These are phyloP conservation scores for Blastobotrys aristatus DNA, from an alignment of 1,139 yeast species.

Conservation along the genomic window DNA sequence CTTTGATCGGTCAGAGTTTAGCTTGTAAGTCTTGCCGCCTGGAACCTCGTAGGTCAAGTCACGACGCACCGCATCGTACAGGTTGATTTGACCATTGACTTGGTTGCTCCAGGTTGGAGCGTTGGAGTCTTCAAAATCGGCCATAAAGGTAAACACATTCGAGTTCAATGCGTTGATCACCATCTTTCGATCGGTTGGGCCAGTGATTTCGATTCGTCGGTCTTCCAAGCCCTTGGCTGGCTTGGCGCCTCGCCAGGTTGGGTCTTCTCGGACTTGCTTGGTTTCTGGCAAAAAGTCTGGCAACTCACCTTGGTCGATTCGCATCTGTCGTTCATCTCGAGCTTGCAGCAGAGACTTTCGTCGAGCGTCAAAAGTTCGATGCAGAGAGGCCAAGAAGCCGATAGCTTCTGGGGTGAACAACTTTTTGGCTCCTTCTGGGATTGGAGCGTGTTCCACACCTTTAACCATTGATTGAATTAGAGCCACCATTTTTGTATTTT, in stretches of 20 bases:
- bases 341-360: conserved; percentile 57
- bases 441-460: conserved; percentile 30
- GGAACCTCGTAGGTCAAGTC: conserved; percentile 59
- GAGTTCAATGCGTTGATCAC: conserved; percentile 89
- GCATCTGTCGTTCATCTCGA: conserved; percentile 54
- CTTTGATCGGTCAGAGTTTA: conserved; percentile 40
- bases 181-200: conserved; percentile 82
- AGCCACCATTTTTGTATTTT: conserved; percentile 33
- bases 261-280: conserved; percentile 60
- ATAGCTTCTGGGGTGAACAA: conserved; percentile 65
- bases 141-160: conserved; percentile 86
- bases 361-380: conserved; percentile 60
- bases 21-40: conserved; percentile 53
- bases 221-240: conserved; percentile 73
- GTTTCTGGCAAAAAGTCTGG: conserved; percentile 77
- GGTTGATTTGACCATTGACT: conserved; percentile 84
- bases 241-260: conserved; percentile 74
- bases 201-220: conserved; percentile 40
- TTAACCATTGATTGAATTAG: conserved; percentile 27
- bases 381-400: conserved; percentile 67
- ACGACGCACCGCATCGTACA: conserved; percentile 81
- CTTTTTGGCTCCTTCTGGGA: conserved; percentile 24
- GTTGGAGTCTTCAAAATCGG: conserved; percentile 91
- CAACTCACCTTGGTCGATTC: conserved; percentile 61
- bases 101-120: conserved; percentile 94